Evolutionary conservation across 2,329 filamentous ascomycete species (phyloP), one percentile per base, ranked within the genome.

Genomic region (Stylonectria norvegica): DNA sequence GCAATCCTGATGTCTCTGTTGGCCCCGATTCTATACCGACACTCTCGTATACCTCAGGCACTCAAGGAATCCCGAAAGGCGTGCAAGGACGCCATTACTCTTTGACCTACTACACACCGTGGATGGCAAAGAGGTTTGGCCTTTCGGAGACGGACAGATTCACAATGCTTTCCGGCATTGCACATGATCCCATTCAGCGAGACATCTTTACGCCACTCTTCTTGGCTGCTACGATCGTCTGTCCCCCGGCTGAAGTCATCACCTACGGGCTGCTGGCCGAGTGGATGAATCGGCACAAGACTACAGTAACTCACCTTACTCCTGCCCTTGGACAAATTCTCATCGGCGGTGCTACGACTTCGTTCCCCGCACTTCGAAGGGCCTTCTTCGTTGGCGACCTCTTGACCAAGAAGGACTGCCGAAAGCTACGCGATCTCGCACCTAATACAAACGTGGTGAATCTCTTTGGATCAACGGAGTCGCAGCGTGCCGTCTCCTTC

Each of bases 321-420:
- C 93, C 93, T 8, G 93, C 93, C 42, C 96, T 97, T 90, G 90
- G 90, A 40, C 88, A 96, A 55, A 93, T 97, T 46, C 70, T 97
- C 2, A 83, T 91, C n/a, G 90, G 89, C 30, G 88, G 86, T 51
- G 86, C 89, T 17, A 83, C 71, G 3, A 82, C 87, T 0, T 66
- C 86, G 50, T 94, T 96, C 57, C 85, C 88, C 1, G 73, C 76
- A 10, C 72, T 97, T n/a, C 75, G 84, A 42, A 74, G 81, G 42
- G 89, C 83, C 14, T 91, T 97, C 72, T 97, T 91, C 48, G 91
- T 97, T 1, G 93, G 93, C 20, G 91, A 97, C 58, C 73, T 96
- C 22, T 66, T 97, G 34, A 94, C 89, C 48, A 95, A 83, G 59
- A 77, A 81, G 58, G 91, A 97, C 56, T 94, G 88, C 65, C 73